Conservation (phyloP, 106 monocot genomes). For the Dendrobium chrysotoxum region DNA sequence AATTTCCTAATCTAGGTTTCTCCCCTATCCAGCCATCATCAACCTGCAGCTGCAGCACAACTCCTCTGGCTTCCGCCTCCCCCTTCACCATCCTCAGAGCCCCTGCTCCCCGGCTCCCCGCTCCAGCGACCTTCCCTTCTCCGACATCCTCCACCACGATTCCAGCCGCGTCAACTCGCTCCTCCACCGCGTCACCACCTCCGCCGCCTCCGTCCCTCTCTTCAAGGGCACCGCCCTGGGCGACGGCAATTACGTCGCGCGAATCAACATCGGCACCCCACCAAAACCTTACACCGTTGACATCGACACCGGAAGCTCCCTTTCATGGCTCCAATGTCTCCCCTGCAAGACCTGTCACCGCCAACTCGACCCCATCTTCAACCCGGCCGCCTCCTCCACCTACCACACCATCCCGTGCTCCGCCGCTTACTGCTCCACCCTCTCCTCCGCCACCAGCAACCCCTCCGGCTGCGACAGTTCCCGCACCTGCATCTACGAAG, state of each 20-base stretch:
- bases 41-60: not conserved
- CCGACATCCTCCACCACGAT: constrained; percentile 54
- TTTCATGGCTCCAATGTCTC: constrained; percentile 83
- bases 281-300: constrained; percentile 46
- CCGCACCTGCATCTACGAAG: constrained; percentile 7
- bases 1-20: not conserved
- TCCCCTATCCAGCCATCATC: not conserved
- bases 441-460: constrained; percentile 41
- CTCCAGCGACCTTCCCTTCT: constrained; percentile 21
- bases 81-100: constrained; percentile 35
- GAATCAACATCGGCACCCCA: constrained; percentile 66
- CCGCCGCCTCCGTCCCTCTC: constrained; percentile 18
- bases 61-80: constrained; percentile 41
- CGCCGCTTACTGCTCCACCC: constrained; percentile 30
- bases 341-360: constrained; percentile 63
- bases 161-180: constrained; percentile 34
- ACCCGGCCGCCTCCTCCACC: constrained; percentile 51
- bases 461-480: not conserved
- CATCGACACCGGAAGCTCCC: constrained; percentile 89
- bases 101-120: constrained; percentile 32
- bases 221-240: constrained; percentile 30
- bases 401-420: constrained; percentile 50
- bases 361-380: constrained; percentile 63
- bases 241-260: constrained; percentile 66
- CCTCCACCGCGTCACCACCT: constrained; percentile 25